These are phyloP conservation scores for Pestalotiopsis sp. DNA, from an alignment of 2,329 filamentous ascomycete species.

Conservation along the genomic window DNA sequence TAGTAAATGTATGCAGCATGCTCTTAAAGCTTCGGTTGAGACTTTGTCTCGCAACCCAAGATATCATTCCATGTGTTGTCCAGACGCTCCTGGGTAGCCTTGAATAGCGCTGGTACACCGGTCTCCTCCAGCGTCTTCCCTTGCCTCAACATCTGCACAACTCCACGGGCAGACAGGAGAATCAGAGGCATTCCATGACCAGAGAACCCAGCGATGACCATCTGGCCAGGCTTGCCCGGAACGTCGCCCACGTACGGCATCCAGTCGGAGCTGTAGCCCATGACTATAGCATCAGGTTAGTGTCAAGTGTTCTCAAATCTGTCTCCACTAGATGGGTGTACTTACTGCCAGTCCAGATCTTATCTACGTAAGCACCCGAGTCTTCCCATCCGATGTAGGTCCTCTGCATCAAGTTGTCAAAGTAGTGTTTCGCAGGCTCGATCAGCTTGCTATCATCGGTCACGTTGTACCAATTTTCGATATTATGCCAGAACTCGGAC, in stretches of 20 bases:
- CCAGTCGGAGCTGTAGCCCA: conserved; percentile 44
- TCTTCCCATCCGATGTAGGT: conserved; percentile 48
- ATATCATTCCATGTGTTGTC: conserved; percentile 1
- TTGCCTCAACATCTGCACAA: conserved; percentile 42
- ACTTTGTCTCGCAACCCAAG: neutral
- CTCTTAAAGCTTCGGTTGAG: neutral
- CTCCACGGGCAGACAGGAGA: conserved; percentile 40
- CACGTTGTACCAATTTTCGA: conserved; percentile 43
- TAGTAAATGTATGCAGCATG: neutral
- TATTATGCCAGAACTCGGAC: conserved; percentile 33
- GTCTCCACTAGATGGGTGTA: too few relatives aligned
- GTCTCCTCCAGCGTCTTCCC: conserved; percentile 34
- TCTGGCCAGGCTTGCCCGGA: conserved; percentile 40
- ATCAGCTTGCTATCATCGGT: conserved; percentile 43
- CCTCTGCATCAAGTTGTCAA: conserved; percentile 47
- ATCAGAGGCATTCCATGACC: conserved; percentile 55
- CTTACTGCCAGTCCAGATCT: conserved; percentile 32
- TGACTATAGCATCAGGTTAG: conserved; percentile 29
- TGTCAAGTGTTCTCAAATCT: neutral
- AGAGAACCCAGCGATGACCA: conserved; percentile 49
- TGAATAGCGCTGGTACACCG: conserved; percentile 38
- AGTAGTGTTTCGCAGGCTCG: conserved; percentile 40
- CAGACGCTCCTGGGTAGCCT: conserved; percentile 28
- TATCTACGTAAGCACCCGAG: conserved; percentile 35
- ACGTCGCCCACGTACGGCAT: conserved; percentile 46